Percentiles rank a stretch among this genome's conserved stretches.
Conservation (phyloP, 2,329 filamentous ascomycete genomes). For the Sordariomycetes sp. region DNA sequence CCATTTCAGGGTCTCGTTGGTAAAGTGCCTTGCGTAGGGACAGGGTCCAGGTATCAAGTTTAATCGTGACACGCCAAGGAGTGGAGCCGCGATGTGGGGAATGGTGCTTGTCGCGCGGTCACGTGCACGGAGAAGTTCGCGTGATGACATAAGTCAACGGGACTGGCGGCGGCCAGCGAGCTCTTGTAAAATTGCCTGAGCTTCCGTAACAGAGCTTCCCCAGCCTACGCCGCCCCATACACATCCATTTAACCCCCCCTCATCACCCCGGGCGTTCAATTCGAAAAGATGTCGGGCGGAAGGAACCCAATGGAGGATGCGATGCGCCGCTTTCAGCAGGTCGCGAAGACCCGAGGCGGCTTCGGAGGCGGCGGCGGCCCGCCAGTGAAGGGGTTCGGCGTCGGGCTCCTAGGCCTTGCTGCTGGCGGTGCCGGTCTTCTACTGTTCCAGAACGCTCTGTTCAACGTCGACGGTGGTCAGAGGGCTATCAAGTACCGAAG, state of each 20-base stretch:
- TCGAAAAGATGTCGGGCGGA: slow-evolving; percentile 2
- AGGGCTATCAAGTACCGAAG: slow-evolving; percentile 97
- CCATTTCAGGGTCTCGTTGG: neutral
- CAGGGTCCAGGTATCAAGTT: neutral
- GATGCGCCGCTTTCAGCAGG: slow-evolving; percentile 37
- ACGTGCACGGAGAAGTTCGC: neutral
- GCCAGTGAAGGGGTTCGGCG: slow-evolving; percentile 26
- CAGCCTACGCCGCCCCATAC: neutral
- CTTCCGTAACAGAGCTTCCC: slow-evolving; percentile 1
- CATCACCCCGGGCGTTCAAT: neutral
- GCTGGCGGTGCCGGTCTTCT: slow-evolving; percentile 34
- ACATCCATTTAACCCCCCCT: neutral
- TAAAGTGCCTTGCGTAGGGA: neutral
- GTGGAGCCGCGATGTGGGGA: slow-evolving; percentile 3
- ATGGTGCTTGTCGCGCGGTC: neutral
- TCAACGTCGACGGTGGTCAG: slow-evolving; percentile 94
- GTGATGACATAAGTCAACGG: neutral
- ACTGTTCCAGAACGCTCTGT: slow-evolving; percentile 50
- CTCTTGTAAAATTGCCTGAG: slow-evolving; percentile 6
- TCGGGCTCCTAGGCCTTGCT: slow-evolving; percentile 27
- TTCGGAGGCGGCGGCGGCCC: slow-evolving; percentile 31
- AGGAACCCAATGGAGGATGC: slow-evolving; percentile 36
- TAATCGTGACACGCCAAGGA: neutral
- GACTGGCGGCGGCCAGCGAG: neutral
- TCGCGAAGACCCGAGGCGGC: slow-evolving; percentile 30